Evolutionary conservation across 768 basidiomycete species (phyloP).

Genomic region (Russula virescens): DNA sequence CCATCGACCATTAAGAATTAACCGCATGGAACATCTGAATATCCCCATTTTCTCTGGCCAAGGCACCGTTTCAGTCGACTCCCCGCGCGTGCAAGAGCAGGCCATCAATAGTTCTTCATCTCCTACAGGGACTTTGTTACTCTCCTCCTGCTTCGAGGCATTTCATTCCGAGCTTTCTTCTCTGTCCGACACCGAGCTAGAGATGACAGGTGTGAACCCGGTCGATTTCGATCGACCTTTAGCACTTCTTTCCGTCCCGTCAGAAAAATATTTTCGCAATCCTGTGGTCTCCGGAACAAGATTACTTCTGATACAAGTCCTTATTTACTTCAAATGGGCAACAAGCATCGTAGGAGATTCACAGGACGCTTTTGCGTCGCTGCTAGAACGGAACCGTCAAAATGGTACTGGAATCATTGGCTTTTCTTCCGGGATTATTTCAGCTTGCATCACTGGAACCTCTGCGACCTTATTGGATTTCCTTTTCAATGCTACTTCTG

Average conservation of each 20-base stretch:
- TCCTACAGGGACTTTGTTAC: constrained; percentile 38
- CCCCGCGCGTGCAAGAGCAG: constrained; percentile 33
- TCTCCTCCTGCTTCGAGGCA: constrained; percentile 46
- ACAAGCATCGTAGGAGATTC: constrained; percentile 24
- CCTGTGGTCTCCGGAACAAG: constrained; percentile 44
- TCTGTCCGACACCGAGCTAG: constrained; percentile 36
- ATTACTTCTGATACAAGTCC: constrained; percentile 46
- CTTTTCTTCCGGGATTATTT: constrained; percentile 53
- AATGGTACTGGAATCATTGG: constrained; percentile 40
- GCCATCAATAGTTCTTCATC: constrained; percentile 40
- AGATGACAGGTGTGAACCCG: constrained; percentile 32
- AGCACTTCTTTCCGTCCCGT: constrained; percentile 37
- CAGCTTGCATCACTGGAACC: constrained; percentile 46
- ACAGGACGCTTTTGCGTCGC: constrained; percentile 26
- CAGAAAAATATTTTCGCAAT: constrained; percentile 37
- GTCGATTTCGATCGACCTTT: constrained; percentile 40
- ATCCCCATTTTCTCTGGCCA: constrained; percentile 57
- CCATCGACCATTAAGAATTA: neutral
- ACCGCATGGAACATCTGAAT: constrained; percentile 21
- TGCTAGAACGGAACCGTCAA: constrained; percentile 33
- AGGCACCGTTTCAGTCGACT: constrained; percentile 37
- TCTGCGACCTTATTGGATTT: constrained; percentile 38
- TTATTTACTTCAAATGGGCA: constrained; percentile 47
- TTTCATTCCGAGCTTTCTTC: constrained; percentile 46
- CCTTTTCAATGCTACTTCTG: constrained; percentile 41